Evolutionary conservation across 2,329 filamentous ascomycete species (phyloP), one percentile per base, ranked within the genome.

Genomic region (Apiospora arundinis): DNA sequence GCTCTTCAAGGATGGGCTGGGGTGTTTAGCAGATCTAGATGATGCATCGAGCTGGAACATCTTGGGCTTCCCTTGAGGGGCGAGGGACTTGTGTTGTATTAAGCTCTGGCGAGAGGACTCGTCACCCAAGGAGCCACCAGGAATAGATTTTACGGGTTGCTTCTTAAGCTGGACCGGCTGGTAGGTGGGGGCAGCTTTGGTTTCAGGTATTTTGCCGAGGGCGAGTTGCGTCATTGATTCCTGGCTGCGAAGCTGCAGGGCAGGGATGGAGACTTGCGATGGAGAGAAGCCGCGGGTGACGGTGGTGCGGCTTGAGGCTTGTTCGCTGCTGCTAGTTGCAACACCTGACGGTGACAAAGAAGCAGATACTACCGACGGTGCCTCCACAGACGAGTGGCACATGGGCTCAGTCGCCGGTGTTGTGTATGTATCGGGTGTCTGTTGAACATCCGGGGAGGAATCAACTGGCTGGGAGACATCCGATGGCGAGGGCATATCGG

Each of bases 221-320:
- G 87, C 84, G 48, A 87, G 85, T 12, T 84, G 78, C 68, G 87
- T 85, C 60, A 69, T 67, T 25, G 67, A 73, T 18, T 73, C 70
- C 37, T 71, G 83, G 73, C 82, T 90, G 77, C 85, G 89, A 74
- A 84, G 83, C 28, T 74, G 76, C 69, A 83, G 80, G 70, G 83
- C 79, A 74, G 85, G 77, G 67, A 84, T 87, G 74, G 85, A 77
- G 68, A 84, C 86, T 72, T 92, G 90, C 32, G 92, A 92, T 1
- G 93, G 93, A 6, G 93, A 93, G 82, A 98, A 97, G 71, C 95
- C 95, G 74, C 93, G 93, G 69, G 97, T 92, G 71, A 97, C 89
- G 74, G 92, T 95, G 72, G 83, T 85, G 7, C 80, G 76, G 52
- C 44, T 48, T 0, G 71, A 73, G 16, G 79, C 80, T n/a, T 28